Percentiles rank a stretch among this genome's conserved stretches.
These are phyloP conservation scores for Exsudoporus frostii DNA, from an alignment of 768 basidiomycete genomes.

Conservation along the genomic window DNA sequence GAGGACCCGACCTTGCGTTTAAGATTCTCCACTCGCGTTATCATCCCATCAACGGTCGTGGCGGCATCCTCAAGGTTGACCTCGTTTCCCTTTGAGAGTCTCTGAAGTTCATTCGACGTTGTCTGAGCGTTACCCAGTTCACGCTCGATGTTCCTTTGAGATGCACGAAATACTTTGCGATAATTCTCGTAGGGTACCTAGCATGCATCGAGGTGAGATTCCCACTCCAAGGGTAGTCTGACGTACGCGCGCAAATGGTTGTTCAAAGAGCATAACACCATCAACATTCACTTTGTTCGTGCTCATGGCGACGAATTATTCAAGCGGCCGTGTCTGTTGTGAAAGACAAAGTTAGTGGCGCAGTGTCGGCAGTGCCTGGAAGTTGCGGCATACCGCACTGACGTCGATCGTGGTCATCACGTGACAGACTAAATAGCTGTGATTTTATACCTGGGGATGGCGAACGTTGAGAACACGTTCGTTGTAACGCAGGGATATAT, in stretches of 20 bases:
- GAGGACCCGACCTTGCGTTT: slow-evolving; percentile 75
- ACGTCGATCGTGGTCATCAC: slow-evolving; percentile 24
- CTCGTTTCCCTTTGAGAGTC: slow-evolving; percentile 37
- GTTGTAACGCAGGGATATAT: slow-evolving; percentile 10
- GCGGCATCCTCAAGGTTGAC: slow-evolving; percentile 50
- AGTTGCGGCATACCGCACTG: not conserved
- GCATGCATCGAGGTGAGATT: slow-evolving; percentile 9
- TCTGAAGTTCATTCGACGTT: slow-evolving; percentile 57
- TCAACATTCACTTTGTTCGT: slow-evolving; percentile 60
- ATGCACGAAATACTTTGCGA: slow-evolving; percentile 80
- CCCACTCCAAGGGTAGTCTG: not conserved
- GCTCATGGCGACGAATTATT: slow-evolving; percentile 26
- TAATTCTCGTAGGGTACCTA: slow-evolving; percentile 91
- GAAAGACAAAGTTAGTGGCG: not conserved
- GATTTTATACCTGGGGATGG: not conserved
- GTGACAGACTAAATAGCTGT: slow-evolving; percentile 14
- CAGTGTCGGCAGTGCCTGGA: not conserved
- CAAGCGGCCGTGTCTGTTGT: slow-evolving; percentile 8
- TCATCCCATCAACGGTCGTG: slow-evolving; percentile 71
- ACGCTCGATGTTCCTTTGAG: slow-evolving; percentile 78
- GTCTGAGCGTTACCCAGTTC: slow-evolving; percentile 64
- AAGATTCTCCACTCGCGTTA: slow-evolving; percentile 68
- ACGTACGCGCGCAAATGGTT: slow-evolving; percentile 73
- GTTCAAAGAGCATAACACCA: slow-evolving; percentile 77
- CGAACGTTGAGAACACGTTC: slow-evolving; percentile 11